A percentile compares a stretch with the other conserved stretches of the same genome.
phyloP scores from a whole-genome alignment of 306 rosid genomes.

The Carpinus viminea region DNA sequence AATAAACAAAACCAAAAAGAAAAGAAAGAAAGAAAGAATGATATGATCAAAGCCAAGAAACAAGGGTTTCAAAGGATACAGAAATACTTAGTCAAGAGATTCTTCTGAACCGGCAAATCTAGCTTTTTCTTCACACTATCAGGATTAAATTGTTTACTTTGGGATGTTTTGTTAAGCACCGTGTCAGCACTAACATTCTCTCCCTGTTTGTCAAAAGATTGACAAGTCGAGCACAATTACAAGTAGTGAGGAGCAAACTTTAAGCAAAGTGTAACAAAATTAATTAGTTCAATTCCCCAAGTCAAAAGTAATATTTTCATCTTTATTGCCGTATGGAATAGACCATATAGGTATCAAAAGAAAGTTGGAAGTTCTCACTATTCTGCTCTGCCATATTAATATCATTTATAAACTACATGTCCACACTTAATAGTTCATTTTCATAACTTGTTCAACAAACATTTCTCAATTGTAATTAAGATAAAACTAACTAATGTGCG shows the following conservation, averaged over 20 bases:
- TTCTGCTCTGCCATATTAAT: constrained; percentile 7
- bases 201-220: constrained; percentile 48
- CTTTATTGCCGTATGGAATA: background rate
- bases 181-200: constrained; percentile 32
- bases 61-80: constrained; percentile 64
- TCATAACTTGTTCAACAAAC: constrained; percentile 1
- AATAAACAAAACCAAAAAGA: too few species aligned
- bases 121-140: constrained; percentile 62
- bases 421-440: background rate
- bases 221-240: constrained; percentile 22
- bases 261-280: background rate
- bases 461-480: constrained; percentile 15
- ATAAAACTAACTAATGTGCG: background rate
- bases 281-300: background rate
- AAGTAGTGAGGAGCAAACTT: constrained; percentile 18
- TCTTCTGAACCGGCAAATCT: constrained; percentile 90
- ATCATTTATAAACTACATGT: background rate
- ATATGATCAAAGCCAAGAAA: constrained; percentile 8
- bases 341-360: background rate
- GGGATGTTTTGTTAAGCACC: constrained; percentile 36
- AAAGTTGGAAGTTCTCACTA: background rate
- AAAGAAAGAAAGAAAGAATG: constrained; percentile 6
- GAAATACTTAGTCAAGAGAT: constrained; percentile 80
- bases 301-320: background rate
- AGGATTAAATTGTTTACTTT: constrained; percentile 43